Evolutionary conservation across 108 stramenopile genomes (phyloP).

Genomic region (Discostella stelligeroides): DNA sequence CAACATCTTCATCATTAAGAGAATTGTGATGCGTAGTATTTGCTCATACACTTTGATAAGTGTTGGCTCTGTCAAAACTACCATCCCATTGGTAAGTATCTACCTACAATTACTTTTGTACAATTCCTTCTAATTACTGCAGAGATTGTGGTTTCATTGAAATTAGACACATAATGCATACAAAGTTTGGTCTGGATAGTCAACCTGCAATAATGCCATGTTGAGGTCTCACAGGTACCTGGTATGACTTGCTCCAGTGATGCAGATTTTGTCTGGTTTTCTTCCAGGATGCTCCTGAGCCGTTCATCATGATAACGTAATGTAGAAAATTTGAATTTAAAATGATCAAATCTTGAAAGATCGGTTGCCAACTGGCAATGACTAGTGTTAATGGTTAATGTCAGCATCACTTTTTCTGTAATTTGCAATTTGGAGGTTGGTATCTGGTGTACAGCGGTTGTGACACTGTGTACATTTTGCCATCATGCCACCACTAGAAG

Average conservation of each 20-base stretch:
- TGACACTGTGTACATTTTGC: not conserved
- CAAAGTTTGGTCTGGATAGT: not conserved
- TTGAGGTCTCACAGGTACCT: not conserved
- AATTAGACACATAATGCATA: not conserved
- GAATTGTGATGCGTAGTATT: not conserved
- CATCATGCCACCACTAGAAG: not conserved
- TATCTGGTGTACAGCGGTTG: not conserved
- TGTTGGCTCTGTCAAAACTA: slow-evolving; percentile 11
- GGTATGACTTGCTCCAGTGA: not conserved
- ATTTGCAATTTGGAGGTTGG: not conserved
- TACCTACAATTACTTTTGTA: slow-evolving; percentile 16
- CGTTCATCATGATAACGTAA: no score
- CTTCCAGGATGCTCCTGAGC: not conserved
- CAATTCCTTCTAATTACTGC: not conserved
- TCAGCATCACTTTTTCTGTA: not conserved
- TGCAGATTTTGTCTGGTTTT: not conserved
- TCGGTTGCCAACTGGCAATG: not conserved
- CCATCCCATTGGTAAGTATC: slow-evolving; percentile 29
- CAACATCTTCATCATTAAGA: not conserved
- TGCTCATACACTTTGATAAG: not conserved
- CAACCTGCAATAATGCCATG: not conserved
- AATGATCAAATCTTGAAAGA: not conserved
- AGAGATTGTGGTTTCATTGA: not conserved
- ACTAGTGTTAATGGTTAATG: not conserved
- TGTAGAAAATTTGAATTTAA: not conserved